Conservation (phyloP, 257 asterid species). For the Leonotis leonurus region DNA sequence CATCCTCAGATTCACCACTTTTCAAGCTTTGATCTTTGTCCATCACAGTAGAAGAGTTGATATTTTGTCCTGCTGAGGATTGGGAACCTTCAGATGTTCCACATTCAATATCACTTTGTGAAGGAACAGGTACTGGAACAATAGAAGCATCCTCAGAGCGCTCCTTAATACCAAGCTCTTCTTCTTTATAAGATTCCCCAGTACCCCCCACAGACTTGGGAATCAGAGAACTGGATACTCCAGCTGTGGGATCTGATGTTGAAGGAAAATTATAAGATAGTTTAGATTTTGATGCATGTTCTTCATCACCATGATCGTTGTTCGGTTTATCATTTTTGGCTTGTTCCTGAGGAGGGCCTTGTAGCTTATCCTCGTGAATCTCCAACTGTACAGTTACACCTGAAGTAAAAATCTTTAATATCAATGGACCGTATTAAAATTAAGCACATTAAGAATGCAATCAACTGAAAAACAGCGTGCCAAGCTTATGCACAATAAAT, state of each 20-base stretch:
- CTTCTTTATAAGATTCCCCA: conserved; percentile 16
- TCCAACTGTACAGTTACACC: conserved; percentile 16
- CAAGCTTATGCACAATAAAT: too few relatives aligned
- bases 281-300: conserved; percentile 20
- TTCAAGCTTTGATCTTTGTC: conserved; percentile 19
- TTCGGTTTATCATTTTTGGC: conserved; percentile 14
- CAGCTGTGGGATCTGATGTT: conserved; percentile 16
- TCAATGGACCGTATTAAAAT: too few relatives aligned
- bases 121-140: conserved; percentile 21
- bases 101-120: conserved; percentile 16
- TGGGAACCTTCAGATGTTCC: conserved; percentile 24
- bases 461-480: neutral
- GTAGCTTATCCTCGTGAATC: conserved; percentile 13
- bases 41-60: conserved; percentile 18
- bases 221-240: conserved; percentile 7
- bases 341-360: conserved; percentile 17
- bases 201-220: conserved; percentile 12
- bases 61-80: conserved; percentile 1
- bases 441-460: too few relatives aligned
- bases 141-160: conserved; percentile 17
- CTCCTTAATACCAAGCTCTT: conserved; percentile 7
- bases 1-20: conserved; percentile 13
- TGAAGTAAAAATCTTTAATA: conserved; percentile 13
- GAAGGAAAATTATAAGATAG: conserved; percentile 12
- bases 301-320: conserved; percentile 18